Evolutionary conservation across 2,329 filamentous ascomycete species (phyloP).

Genomic region (Pseudogymnoascus sp.): DNA sequence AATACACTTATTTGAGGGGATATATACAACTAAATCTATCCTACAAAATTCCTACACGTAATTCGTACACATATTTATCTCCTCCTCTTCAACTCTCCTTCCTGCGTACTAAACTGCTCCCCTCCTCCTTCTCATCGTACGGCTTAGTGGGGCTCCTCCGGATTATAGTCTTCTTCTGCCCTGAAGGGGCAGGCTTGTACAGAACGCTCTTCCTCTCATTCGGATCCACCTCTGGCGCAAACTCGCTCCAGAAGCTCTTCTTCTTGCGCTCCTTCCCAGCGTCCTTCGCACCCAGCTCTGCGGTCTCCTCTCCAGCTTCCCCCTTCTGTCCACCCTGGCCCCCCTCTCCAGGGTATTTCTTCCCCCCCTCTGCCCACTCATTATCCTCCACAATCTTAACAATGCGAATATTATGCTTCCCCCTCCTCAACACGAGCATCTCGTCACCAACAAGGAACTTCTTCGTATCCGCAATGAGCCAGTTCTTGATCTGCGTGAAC

Average conservation of each 20-base stretch:
- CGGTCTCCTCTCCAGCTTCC: background rate
- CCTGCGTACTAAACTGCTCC: conserved; percentile 3
- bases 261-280: conserved; percentile 4
- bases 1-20: background rate
- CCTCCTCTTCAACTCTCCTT: background rate
- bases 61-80: conserved; percentile 3
- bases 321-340: background rate
- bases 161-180: background rate
- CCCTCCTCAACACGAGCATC: conserved; percentile 55
- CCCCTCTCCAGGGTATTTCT: conserved; percentile 43
- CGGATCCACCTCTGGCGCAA: conserved; percentile 5
- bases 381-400: conserved; percentile 54
- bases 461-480: conserved; percentile 50
- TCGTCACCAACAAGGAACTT: conserved; percentile 53
- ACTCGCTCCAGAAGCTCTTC: conserved; percentile 13
- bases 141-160: conserved; percentile 6
- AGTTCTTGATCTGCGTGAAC: conserved; percentile 57
- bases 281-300: background rate
- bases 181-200: background rate
- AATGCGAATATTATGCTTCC: conserved; percentile 58
- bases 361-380: conserved; percentile 44
- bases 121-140: background rate
- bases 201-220: conserved; percentile 12
- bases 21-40: conserved; percentile 10
- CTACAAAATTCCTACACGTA: conserved; percentile 4